A percentile compares a stretch with the other conserved stretches of the same genome.
phyloP scores from a whole-genome alignment of 2,329 filamentous ascomycete genomes.

The Hypoxylon sp. region DNA sequence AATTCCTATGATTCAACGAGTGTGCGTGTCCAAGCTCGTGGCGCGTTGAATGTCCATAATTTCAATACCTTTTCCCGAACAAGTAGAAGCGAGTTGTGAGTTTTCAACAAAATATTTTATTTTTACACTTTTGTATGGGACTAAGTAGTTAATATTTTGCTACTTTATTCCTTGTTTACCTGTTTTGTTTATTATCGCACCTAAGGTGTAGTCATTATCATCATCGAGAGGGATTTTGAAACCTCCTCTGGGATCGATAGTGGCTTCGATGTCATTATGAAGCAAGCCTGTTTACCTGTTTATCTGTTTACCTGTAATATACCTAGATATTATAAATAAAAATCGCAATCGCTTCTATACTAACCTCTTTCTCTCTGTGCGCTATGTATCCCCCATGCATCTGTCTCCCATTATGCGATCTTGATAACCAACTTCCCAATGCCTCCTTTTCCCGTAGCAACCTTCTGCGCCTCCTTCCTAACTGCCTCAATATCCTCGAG shows the following conservation, averaged over 20 bases:
- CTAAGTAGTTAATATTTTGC: slow-evolving; percentile 8
- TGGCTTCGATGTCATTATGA: neutral
- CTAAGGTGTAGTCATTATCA: neutral
- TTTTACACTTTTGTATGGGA: slow-evolving; percentile 10
- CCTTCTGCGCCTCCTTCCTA: slow-evolving; percentile 58
- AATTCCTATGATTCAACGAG: neutral
- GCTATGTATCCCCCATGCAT: neutral
- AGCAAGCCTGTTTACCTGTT: slow-evolving; percentile 15
- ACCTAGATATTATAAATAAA: slow-evolving; percentile 29
- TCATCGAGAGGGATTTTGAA: neutral
- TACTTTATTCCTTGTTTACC: slow-evolving; percentile 4
- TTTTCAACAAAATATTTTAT: neutral
- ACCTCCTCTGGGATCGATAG: neutral
- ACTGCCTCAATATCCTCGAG: slow-evolving; percentile 62
- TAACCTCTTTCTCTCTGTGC: neutral
- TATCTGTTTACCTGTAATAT: slow-evolving; percentile 18
- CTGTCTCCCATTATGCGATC: slow-evolving; percentile 44
- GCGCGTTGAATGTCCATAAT: neutral
- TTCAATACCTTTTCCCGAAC: slow-evolving; percentile 1
- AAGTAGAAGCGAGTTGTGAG: slow-evolving; percentile 2
- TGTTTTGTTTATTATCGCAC: slow-evolving; percentile 2
- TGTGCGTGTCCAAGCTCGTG: neutral
- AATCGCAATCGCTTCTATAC: neutral
- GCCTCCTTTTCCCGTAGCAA: slow-evolving; percentile 60
- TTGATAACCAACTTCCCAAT: slow-evolving; percentile 61